Evolutionary conservation across 306 rosid genomes (phyloP), one percentile per base, ranked within the genome.

Genomic region (Ceratonia siliqua): DNA sequence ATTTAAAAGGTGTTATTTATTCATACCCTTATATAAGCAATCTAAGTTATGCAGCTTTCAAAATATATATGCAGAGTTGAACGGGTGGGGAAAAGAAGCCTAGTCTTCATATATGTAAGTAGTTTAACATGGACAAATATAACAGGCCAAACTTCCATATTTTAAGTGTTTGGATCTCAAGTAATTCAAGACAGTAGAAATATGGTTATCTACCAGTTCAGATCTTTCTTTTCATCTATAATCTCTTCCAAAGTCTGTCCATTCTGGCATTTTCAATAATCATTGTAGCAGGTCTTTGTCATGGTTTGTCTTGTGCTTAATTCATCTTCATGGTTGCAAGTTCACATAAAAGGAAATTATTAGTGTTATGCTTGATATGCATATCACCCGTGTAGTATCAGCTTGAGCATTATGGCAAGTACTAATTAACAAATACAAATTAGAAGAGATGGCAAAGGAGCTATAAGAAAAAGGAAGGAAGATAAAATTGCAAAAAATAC

Each of bases 401-500:
- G 18, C 59, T 5, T 11, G 12, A 49, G 8, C 48, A 49, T 49
- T 14, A 21, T 11, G 75, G 21, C 2, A 33, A 52, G 10, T 35
- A 22, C 21, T 10, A 52, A 4, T 52, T 14, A 32, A 70, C 14
- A 67, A 6, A 57, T 28, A 41, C 11, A 28, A 5, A 22, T 48
- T 66, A 5, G 52, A 74, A 58, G 22, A 36, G 56, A 53, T 38
- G 42, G 14, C 18, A 67, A 56, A 65, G 54, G 30, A 72, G 57
- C 38, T 22, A 32, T 18, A 66, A 59, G 17, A 62, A 50, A 35
- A 52, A 56, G 57, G 46, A 68, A 42, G 46, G 53, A 57, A 62
- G 7, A 59, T 38, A 70, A 79, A 68, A 48, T 62, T 67, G 50
- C 22, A 49, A 17, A 50, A 58, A 58, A 17, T 36, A 69, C 61